Conservation (phyloP, 1,139 yeast genomes). For the Debaryomycetaceae sp. region DNA sequence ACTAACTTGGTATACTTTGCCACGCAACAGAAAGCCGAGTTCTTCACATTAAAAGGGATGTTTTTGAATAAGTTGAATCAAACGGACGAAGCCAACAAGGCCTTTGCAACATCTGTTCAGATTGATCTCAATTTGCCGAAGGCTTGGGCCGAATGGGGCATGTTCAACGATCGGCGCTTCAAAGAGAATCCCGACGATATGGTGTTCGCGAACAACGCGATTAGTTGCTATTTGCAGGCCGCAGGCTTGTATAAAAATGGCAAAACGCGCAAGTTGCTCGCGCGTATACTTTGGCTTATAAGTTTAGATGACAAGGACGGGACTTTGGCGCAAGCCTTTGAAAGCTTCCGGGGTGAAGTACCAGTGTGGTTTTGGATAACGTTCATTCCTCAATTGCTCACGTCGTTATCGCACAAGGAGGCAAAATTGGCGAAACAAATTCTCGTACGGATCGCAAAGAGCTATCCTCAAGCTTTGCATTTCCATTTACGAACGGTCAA, state of each 20-base stretch:
- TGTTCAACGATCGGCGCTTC: slow-evolving; percentile 80
- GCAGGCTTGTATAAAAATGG: slow-evolving; percentile 93
- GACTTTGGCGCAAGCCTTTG: slow-evolving; percentile 77
- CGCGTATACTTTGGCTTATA: slow-evolving; percentile 87
- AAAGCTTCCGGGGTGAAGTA: slow-evolving; percentile 86
- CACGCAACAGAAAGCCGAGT: slow-evolving; percentile 95
- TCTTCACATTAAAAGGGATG: slow-evolving; percentile 96
- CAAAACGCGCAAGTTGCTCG: slow-evolving; percentile 77
- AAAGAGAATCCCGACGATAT: slow-evolving; percentile 78
- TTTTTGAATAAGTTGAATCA: slow-evolving; percentile 83
- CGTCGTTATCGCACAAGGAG: slow-evolving; percentile 84
- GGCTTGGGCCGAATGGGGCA: slow-evolving; percentile 99
- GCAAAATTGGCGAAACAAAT: slow-evolving; percentile 83
- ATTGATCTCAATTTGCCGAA: slow-evolving; percentile 87
- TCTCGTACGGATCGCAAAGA: slow-evolving; percentile 84
- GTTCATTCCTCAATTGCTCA: slow-evolving; percentile 84
- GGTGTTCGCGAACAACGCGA: slow-evolving; percentile 85
- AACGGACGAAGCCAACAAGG: slow-evolving; percentile 92
- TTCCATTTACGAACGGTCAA: slow-evolving; percentile 91
- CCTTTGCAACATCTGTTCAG: slow-evolving; percentile 96
- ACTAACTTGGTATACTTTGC: slow-evolving; percentile 94
- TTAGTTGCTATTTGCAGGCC: slow-evolving; percentile 93
- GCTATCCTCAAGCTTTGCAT: slow-evolving; percentile 94
- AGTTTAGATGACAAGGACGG: slow-evolving; percentile 84
- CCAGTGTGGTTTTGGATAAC: slow-evolving; percentile 99